Evolutionary conservation across 2,329 filamentous ascomycete genomes (phyloP).

Genomic region (Cladophialophora chaetospira): DNA sequence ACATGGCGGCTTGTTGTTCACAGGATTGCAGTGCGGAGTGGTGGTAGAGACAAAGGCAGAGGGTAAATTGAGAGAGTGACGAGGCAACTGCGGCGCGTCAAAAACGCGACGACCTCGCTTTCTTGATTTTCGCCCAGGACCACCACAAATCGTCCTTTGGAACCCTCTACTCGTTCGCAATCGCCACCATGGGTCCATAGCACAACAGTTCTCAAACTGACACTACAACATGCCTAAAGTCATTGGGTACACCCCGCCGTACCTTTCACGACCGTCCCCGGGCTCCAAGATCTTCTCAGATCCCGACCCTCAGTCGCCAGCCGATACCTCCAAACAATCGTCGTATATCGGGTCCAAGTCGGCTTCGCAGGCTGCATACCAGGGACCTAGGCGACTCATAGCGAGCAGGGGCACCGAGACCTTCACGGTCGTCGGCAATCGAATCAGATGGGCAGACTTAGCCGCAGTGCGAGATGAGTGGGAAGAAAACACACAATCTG

Average conservation of each 20-base stretch:
- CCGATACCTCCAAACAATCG: slow-evolving; percentile 38
- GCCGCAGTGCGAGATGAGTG: slow-evolving; percentile 71
- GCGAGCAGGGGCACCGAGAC: slow-evolving; percentile 82
- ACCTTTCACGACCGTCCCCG: slow-evolving; percentile 76
- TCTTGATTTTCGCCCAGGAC: background rate
- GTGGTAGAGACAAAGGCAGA: too few species aligned
- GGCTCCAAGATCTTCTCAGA: slow-evolving; percentile 75
- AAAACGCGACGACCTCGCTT: slow-evolving; percentile 3
- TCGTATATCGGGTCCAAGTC: slow-evolving; percentile 39
- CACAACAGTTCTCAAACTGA: too few species aligned
- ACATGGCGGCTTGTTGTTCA: slow-evolving; percentile 37
- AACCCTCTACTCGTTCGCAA: background rate
- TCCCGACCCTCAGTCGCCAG: slow-evolving; percentile 48
- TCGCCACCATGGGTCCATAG: too few species aligned
- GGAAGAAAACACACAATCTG: slow-evolving; percentile 41
- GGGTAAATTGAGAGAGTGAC: slow-evolving; percentile 1
- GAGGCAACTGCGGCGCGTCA: slow-evolving; percentile 8
- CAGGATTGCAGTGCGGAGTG: too few species aligned
- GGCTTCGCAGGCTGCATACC: slow-evolving; percentile 35
- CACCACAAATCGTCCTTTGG: background rate
- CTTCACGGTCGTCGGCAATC: slow-evolving; percentile 83
- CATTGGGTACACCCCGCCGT: slow-evolving; percentile 80
- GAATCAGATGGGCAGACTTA: slow-evolving; percentile 90
- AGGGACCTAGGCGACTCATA: slow-evolving; percentile 62
- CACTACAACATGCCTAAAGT: slow-evolving; percentile 84